These are phyloP conservation scores for Wickerhamiella domercqiae DNA, from an alignment of 805 yeast species.

Conservation along the genomic window DNA sequence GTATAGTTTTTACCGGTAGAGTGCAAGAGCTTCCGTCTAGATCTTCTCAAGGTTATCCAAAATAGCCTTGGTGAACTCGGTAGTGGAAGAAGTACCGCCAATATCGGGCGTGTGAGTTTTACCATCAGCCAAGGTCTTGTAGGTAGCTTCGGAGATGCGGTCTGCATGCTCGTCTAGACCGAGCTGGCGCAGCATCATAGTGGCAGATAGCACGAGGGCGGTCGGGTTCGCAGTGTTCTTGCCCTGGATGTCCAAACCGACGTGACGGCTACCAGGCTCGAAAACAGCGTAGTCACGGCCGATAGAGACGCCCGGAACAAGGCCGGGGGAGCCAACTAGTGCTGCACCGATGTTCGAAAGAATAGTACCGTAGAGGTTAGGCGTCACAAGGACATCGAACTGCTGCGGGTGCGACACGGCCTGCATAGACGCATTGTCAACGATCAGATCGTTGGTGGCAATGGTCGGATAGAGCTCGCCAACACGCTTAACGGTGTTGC, in stretches of 20 bases:
- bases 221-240: conserved; percentile 95
- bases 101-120: conserved; percentile 73
- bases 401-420: conserved; percentile 97
- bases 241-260: conserved; percentile 91
- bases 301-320: conserved; percentile 95
- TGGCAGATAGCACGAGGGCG: conserved; percentile 84
- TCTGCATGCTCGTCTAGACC: conserved; percentile 77
- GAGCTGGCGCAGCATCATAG: conserved; percentile 88
- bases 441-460: conserved; percentile 80
- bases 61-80: conserved; percentile 89
- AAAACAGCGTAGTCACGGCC: conserved; percentile 96
- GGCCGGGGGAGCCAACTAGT: conserved; percentile 93
- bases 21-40: conserved; percentile 4
- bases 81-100: conserved; percentile 79
- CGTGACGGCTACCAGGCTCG: conserved; percentile 99
- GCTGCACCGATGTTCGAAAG: conserved; percentile 97
- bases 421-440: conserved; percentile 98
- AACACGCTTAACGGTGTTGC: conserved; percentile 79
- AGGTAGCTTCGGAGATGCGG: conserved; percentile 76
- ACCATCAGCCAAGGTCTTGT: conserved; percentile 81
- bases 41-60: conserved; percentile 44
- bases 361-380: conserved; percentile 95
- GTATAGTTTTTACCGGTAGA: too few relatives aligned
- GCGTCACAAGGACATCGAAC: conserved; percentile 94
- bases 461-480: conserved; percentile 68